A percentile compares a stretch with the other conserved stretches of the same genome.
These are phyloP conservation scores for Vitis vinifera DNA, from an alignment of 164 flowering plant species.

Conservation along the genomic window DNA sequence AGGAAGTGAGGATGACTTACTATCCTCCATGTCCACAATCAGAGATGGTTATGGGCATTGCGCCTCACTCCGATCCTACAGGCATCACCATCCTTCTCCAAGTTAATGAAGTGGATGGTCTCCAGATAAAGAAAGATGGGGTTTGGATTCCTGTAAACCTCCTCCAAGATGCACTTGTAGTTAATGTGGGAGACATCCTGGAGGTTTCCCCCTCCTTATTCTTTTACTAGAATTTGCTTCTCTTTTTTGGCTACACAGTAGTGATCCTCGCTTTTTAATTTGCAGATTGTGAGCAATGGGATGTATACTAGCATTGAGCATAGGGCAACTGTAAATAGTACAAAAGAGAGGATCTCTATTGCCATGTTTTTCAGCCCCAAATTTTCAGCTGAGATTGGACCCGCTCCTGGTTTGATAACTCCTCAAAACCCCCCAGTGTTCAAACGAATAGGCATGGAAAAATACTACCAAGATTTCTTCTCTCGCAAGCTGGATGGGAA, in stretches of 20 bases:
- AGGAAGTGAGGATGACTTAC: background rate
- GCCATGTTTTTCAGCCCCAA: slow-evolving; percentile 16
- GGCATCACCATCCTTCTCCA: too few species aligned
- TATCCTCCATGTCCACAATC: too few species aligned
- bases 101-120: too few species aligned
- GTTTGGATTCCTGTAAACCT: too few species aligned
- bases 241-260: too few species aligned
- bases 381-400: slow-evolving; percentile 5
- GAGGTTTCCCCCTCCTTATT: too few species aligned
- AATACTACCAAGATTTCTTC: slow-evolving; percentile 5
- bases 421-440: slow-evolving; percentile 4
- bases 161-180: too few species aligned
- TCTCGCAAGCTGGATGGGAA: slow-evolving; percentile 4
- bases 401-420: slow-evolving; percentile 6
- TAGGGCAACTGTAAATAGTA: slow-evolving; percentile 17
- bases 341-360: slow-evolving; percentile 25
- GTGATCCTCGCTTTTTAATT: background rate
- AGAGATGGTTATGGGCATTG: too few species aligned
- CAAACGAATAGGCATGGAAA: slow-evolving; percentile 3
- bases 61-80: too few species aligned
- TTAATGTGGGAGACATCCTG: too few species aligned
- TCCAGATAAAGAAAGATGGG: background rate
- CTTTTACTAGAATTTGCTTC: too few species aligned
- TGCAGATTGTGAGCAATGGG: slow-evolving; percentile 31
- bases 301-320: slow-evolving; percentile 25